Percentiles rank a stretch among this genome's conserved stretches.
Evolutionary conservation across 2,329 filamentous ascomycete species (phyloP).

Genomic region (Hypomyces rosellus): DNA sequence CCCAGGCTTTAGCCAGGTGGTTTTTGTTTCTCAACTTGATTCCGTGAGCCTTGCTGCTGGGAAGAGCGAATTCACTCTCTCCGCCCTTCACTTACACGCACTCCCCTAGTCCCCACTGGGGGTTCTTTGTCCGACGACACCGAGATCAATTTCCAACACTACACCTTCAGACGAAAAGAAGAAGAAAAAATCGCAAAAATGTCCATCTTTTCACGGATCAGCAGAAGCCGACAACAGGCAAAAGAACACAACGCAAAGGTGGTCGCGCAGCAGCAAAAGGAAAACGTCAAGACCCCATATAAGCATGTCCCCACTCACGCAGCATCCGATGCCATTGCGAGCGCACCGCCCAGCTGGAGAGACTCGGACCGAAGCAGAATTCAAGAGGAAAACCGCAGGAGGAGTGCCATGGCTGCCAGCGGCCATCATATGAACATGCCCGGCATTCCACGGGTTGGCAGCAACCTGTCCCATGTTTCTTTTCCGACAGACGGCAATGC

Average conservation of each 20-base stretch:
- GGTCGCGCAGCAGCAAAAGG: slow-evolving; percentile 40
- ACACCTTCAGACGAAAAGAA: too few relatives aligned
- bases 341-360: slow-evolving; percentile 47
- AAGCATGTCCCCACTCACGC: slow-evolving; percentile 58
- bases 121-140: too few relatives aligned
- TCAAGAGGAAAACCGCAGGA: slow-evolving; percentile 43
- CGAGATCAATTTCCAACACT: too few relatives aligned
- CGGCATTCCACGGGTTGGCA: slow-evolving; percentile 39
- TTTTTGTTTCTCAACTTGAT: too few relatives aligned
- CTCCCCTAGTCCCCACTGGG: too few relatives aligned
- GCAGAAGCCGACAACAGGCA: slow-evolving; percentile 46
- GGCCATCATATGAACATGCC: slow-evolving; percentile 33
- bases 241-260: slow-evolving; percentile 47
- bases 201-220: slow-evolving; percentile 53
- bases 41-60: too few relatives aligned
- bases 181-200: slow-evolving; percentile 28
- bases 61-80: too few relatives aligned
- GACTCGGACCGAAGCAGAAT: slow-evolving; percentile 41
- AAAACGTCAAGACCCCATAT: slow-evolving; percentile 39
- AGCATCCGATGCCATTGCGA: slow-evolving; percentile 49
- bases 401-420: slow-evolving; percentile 41
- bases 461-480: slow-evolving; percentile 40
- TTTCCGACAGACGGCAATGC: slow-evolving; percentile 37
- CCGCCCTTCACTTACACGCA: too few relatives aligned
- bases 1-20: too few relatives aligned